Percentiles rank a stretch among this genome's conserved stretches.
Conservation (phyloP, 1,284 basidiomycete species). For the Trametes polyzona region DNA sequence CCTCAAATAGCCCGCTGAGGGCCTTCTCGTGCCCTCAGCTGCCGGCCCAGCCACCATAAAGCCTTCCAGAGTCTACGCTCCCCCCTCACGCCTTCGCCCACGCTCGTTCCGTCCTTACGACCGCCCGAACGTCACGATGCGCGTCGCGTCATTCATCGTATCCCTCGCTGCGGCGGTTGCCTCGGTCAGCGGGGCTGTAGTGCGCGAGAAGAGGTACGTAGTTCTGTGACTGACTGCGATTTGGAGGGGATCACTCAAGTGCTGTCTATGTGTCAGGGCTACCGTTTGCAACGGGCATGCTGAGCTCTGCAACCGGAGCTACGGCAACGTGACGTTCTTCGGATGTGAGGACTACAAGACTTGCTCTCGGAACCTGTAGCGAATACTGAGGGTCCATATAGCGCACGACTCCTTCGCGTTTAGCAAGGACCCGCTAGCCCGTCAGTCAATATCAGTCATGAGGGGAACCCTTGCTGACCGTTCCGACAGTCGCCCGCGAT, state of each 20-base stretch:
- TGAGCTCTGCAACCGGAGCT: slow-evolving; percentile 62
- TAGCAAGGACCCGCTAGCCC: slow-evolving; percentile 49
- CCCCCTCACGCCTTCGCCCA: slow-evolving; percentile 1
- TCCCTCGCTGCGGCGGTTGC: slow-evolving; percentile 11
- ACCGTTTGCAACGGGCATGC: slow-evolving; percentile 56
- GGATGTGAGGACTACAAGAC: slow-evolving; percentile 39
- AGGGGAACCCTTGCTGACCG: neutral
- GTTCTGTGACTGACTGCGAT: neutral
- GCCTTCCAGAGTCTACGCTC: neutral
- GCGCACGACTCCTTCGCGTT: slow-evolving; percentile 75
- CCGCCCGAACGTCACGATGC: slow-evolving; percentile 11
- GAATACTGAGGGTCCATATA: slow-evolving; percentile 17
- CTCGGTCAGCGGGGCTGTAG: slow-evolving; percentile 16
- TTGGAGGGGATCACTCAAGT: neutral
- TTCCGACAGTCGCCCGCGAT: slow-evolving; percentile 52
- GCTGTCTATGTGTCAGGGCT: slow-evolving; percentile 13
- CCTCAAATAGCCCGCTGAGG: slow-evolving; percentile 21
- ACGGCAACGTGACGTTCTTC: slow-evolving; percentile 65
- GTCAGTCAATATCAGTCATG: slow-evolving; percentile 36
- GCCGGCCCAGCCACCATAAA: slow-evolving; percentile 23
- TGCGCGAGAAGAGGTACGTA: slow-evolving; percentile 19
- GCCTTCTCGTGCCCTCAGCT: slow-evolving; percentile 20
- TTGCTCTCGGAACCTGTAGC: neutral
- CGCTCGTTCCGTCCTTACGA: slow-evolving; percentile 9
- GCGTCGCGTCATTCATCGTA: slow-evolving; percentile 15